These are phyloP conservation scores for Neofusicoccum cordaticola DNA, from an alignment of 2,329 filamentous ascomycete genomes.

Conservation along the genomic window DNA sequence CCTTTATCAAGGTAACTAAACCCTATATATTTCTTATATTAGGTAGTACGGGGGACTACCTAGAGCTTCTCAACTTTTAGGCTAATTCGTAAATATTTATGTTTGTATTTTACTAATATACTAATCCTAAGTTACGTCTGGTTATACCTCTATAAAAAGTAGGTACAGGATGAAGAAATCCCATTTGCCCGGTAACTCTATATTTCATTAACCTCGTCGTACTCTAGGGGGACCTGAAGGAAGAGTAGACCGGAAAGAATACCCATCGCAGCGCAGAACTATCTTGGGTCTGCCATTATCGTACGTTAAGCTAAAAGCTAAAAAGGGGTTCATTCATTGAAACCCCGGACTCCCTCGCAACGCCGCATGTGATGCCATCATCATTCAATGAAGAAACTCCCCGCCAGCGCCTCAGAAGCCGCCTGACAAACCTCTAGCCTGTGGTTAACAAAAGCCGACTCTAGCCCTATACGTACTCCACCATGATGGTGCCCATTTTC, in stretches of 20 bases:
- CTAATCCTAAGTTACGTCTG: not conserved
- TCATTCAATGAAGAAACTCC: not conserved
- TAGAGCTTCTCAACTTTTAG: too few species aligned
- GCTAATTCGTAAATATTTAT: too few species aligned
- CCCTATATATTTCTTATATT: too few species aligned
- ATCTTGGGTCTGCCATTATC: not conserved
- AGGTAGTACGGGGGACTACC: too few species aligned
- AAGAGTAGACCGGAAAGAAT: not conserved
- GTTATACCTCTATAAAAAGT: not conserved
- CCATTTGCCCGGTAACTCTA: not conserved
- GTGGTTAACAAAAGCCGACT: not conserved
- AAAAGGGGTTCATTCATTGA: not conserved
- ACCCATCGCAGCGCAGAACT: not conserved
- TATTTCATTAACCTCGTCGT: not conserved
- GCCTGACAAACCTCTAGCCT: not conserved
- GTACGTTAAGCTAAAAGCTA: not conserved
- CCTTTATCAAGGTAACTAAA: too few species aligned
- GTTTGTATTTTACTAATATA: not conserved
- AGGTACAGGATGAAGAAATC: not conserved
- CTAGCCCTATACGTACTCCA: conserved; percentile 63
- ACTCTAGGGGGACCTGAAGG: not conserved
- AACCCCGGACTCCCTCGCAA: not conserved
- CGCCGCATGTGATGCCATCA: conserved; percentile 1
- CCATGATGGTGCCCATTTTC: conserved; percentile 92
- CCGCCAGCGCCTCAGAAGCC: not conserved